These are phyloP conservation scores for Fraxinus baroniana DNA, from an alignment of 305 asterid genomes.

Conservation along the genomic window DNA sequence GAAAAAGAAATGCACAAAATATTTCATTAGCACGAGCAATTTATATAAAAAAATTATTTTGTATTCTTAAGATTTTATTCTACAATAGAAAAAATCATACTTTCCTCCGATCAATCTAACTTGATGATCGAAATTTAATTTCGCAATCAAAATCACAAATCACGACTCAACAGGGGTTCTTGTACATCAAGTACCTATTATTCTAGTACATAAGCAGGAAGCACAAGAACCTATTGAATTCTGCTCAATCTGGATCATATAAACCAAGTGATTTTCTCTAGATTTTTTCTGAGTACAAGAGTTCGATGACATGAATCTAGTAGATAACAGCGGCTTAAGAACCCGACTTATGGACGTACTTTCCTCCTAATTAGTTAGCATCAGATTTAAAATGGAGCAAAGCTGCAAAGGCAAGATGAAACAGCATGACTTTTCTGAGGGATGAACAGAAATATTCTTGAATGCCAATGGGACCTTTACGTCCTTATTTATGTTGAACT, in stretches of 20 bases:
- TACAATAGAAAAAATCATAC: background rate
- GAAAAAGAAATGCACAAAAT: background rate
- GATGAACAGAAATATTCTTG: background rate
- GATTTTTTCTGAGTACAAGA: background rate
- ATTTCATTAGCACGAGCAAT: background rate
- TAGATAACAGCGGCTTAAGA: background rate
- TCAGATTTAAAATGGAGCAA: background rate
- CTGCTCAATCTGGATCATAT: background rate
- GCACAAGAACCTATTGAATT: background rate
- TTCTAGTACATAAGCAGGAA: background rate
- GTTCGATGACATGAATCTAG: background rate
- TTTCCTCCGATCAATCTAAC: background rate
- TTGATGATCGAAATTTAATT: background rate
- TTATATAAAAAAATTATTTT: background rate
- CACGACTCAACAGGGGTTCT: background rate
- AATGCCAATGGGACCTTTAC: background rate
- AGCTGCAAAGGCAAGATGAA: background rate
- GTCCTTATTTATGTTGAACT: background rate
- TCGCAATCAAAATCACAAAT: background rate
- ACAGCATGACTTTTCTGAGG: background rate
- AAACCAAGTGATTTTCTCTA: background rate
- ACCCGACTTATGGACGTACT: background rate
- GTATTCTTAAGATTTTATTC: background rate
- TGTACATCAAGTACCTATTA: background rate
- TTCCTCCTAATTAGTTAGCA: background rate